Base-by-base conservation (phyloP, 495 filamentous ascomycete genomes). In the Xylaria longipes region DNA sequence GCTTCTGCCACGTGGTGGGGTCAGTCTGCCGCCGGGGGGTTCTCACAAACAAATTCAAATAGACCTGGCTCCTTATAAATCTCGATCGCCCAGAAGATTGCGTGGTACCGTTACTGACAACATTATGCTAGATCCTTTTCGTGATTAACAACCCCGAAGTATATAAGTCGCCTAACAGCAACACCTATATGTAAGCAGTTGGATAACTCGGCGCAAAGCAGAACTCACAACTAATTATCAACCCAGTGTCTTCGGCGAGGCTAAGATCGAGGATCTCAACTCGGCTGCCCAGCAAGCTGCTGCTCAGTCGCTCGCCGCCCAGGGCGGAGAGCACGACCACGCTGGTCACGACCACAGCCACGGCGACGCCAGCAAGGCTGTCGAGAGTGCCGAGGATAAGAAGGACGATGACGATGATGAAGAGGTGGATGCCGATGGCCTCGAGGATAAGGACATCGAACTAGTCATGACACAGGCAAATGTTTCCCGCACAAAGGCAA, bases 211-310 rank as follows among this genome's bases (percentile, higher is more conserved):
- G 39, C 29, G 17, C 41, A 52, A n/a, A 31, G 39, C 33, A 17
- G 56, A 20, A 20, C 31, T 25, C 41, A 37, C 48, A 45, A 48
- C 69, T 75, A 58, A 76, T 46, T 11, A 50, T 60, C 35, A 25
- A 56, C 62, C 68, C 61, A 99, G 96, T 85, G 97, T 99, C 86
- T 99, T 99, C 84, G 96, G 96, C 82, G 96, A 99, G 87, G 97
- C 97, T 81, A 99, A 99, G 92, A 99, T 97, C 79, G 97, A 99
- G 88, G 97, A 99, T 85, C 87, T 98, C 77, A 98, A 97, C 90
- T 94, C 95, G 79, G 93, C 94, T 80, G 95, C 96, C 77, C 95
- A 97, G 87, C 93, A 94, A 79, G 92, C 91, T 77, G 95, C 94
- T 75, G 95, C 94, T 73, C 93, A 97, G 68, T 76, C 75, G 20